A percentile compares a stretch with the other conserved stretches of the same genome.
phyloP scores from a whole-genome alignment of 2,329 filamentous ascomycete species.

The Pseudocercospora macadamiae region DNA sequence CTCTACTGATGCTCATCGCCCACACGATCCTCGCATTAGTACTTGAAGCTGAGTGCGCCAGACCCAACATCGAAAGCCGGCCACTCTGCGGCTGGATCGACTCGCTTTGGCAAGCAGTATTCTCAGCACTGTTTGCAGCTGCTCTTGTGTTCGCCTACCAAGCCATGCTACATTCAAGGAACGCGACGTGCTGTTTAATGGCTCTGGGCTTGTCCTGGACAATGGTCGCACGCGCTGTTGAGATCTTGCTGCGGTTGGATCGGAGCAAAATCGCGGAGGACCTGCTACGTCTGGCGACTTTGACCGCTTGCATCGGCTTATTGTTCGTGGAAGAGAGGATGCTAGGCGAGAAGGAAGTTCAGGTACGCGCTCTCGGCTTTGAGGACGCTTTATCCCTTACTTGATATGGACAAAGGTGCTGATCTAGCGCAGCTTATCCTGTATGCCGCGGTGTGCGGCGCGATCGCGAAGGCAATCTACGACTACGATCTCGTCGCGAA shows the following conservation, averaged over 20 bases:
- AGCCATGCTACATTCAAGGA: constrained; percentile 16
- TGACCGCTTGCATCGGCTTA: constrained; percentile 11
- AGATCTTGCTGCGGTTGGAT: not conserved
- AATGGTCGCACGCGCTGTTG: not conserved
- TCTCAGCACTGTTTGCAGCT: constrained; percentile 4
- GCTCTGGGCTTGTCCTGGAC: constrained; percentile 14
- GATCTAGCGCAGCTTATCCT: not conserved
- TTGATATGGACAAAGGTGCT: not conserved
- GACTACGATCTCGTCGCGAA: not conserved
- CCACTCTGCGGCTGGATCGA: not conserved
- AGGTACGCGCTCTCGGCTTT: not conserved
- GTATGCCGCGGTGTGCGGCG: not conserved
- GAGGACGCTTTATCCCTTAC: not conserved
- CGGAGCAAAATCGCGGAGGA: not conserved
- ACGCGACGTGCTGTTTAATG: constrained; percentile 17
- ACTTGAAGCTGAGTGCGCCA: not conserved
- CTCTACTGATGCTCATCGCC: constrained; percentile 16
- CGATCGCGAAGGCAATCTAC: not conserved
- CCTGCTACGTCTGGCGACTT: constrained; percentile 4
- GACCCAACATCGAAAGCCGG: not conserved
- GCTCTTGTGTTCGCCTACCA: constrained; percentile 19
- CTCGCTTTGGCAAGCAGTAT: constrained; percentile 6
- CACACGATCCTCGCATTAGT: constrained; percentile 11
- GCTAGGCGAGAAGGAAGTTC: constrained; percentile 7
- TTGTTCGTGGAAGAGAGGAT: constrained; percentile 17